Evolutionary conservation across 2,329 filamentous ascomycete genomes (phyloP), one percentile per base, ranked within the genome.

Genomic region (Sclerotinia trifoliorum): DNA sequence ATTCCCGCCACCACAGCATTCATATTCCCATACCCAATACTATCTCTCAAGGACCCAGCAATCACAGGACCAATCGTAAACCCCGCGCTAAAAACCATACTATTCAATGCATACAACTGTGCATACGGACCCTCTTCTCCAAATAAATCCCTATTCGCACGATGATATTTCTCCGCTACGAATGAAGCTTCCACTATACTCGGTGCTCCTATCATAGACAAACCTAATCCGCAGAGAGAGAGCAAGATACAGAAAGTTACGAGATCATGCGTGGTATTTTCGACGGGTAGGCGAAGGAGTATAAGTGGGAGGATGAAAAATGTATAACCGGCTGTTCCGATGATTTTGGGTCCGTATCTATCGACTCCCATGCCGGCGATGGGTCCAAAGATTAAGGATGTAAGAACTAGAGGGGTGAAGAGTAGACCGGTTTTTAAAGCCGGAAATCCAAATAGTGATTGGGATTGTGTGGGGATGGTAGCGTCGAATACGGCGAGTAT

Each of bases 21-120:
- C 85, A 87, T 87, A 70, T 86, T 84, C 0, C 84, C 85, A 74
- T 86, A 88, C 0, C 85, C 85, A 68, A 87, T 79, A 0, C 69
- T 75, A 52, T 85, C 80, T 71, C 81, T 84, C 71, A 88, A 72
- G 13, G 74, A 74, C 0, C 87, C 87, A 10, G 83, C 84, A 62
- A 86, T 75, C 19, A 88, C 74, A 0, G 88, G 88, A 0, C 88
- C 88, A 7, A 88, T 65, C 0, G 86, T 84, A 64, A 90, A 77
- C 0, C 88, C 88, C 0, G 80, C 78, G 69, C 83, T 85, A 75
- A 88, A 90, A 0, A 86, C 81, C 80, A 89, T 83, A n/a, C 83
- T 86, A 72, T 86, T 88, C 69, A 90, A 79, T 3, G 85, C 87
- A 75, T 89, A 90, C 0, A 90, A 80, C 76, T 90, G 88, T 2